These are phyloP conservation scores for Colletotrichum scovillei DNA, from an alignment of 2,329 filamentous ascomycete species.

Conservation along the genomic window DNA sequence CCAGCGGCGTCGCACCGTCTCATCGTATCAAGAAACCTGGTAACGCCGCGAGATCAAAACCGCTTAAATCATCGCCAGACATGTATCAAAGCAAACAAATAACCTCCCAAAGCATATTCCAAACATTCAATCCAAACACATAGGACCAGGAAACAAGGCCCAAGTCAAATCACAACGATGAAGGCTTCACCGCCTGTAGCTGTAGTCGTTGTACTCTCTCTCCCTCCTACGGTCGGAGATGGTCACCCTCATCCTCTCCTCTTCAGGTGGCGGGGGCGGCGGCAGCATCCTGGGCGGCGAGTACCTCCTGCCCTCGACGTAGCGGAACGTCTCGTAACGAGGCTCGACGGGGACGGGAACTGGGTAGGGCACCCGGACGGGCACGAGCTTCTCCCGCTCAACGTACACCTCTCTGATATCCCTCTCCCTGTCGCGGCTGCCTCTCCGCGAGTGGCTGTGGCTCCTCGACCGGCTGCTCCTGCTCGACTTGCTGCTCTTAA, in stretches of 20 bases:
- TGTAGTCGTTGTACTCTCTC: slow-evolving; percentile 48
- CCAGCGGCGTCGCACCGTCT: neutral
- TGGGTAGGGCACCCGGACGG: slow-evolving; percentile 53
- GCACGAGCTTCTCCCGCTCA: slow-evolving; percentile 62
- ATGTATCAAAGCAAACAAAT: neutral
- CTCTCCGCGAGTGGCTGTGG: slow-evolving; percentile 43
- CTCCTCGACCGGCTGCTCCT: slow-evolving; percentile 39
- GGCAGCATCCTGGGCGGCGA: slow-evolving; percentile 45
- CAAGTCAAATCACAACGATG: neutral
- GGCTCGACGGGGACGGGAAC: slow-evolving; percentile 49
- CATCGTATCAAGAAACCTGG: neutral
- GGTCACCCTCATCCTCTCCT: slow-evolving; percentile 46
- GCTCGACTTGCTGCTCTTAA: slow-evolving; percentile 31
- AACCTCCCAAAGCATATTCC: neutral
- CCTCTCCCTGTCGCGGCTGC: slow-evolving; percentile 29
- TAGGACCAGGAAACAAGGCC: neutral
- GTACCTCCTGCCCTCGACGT: slow-evolving; percentile 59
- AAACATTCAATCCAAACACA: neutral
- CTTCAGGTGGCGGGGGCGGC: slow-evolving; percentile 45
- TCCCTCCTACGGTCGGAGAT: slow-evolving; percentile 48
- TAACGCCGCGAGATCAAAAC: neutral
- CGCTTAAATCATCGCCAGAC: neutral
- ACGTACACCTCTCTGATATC: slow-evolving; percentile 56
- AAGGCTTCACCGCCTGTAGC: neutral
- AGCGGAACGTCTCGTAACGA: slow-evolving; percentile 62